A percentile compares a stretch with the other conserved stretches of the same genome.
Conservation (phyloP, 2,329 filamentous ascomycete species). For the Xylariales sp. region DNA sequence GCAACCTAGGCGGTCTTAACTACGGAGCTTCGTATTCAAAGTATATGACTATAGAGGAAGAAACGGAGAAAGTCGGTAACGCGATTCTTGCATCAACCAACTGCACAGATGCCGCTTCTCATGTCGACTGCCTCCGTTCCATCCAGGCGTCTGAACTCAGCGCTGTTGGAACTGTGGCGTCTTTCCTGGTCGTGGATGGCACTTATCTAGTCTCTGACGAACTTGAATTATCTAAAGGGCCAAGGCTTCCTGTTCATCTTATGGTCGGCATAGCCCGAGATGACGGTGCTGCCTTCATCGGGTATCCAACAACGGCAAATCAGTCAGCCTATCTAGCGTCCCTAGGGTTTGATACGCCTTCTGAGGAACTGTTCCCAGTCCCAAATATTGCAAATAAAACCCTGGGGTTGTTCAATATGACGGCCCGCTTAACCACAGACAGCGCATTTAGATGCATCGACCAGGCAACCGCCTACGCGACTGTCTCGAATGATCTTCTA, state of each 20-base stretch:
- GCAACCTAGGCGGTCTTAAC: slow-evolving; percentile 57
- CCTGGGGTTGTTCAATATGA: slow-evolving; percentile 66
- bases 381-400: slow-evolving; percentile 59
- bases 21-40: slow-evolving; percentile 69
- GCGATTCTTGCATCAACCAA: slow-evolving; percentile 63
- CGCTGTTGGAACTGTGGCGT: slow-evolving; percentile 55
- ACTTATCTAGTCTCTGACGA: slow-evolving; percentile 62
- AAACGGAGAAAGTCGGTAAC: slow-evolving; percentile 60
- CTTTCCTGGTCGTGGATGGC: slow-evolving; percentile 69
- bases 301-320: slow-evolving; percentile 55
- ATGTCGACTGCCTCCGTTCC: slow-evolving; percentile 65
- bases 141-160: slow-evolving; percentile 58
- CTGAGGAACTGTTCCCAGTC: slow-evolving; percentile 61
- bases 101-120: slow-evolving; percentile 61
- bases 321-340: slow-evolving; percentile 50
- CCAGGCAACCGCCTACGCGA: slow-evolving; percentile 67
- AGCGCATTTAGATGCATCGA: slow-evolving; percentile 70
- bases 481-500: slow-evolving; percentile 58
- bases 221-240: slow-evolving; percentile 57
- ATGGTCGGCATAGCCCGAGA: slow-evolving; percentile 67
- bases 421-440: slow-evolving; percentile 66
- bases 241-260: slow-evolving; percentile 62
- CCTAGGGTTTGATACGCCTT: slow-evolving; percentile 49
- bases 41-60: slow-evolving; percentile 67
- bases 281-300: slow-evolving; percentile 66